phyloP scores from a whole-genome alignment of 2,329 filamentous ascomycete species.

The Achaetomium macrosporum region DNA sequence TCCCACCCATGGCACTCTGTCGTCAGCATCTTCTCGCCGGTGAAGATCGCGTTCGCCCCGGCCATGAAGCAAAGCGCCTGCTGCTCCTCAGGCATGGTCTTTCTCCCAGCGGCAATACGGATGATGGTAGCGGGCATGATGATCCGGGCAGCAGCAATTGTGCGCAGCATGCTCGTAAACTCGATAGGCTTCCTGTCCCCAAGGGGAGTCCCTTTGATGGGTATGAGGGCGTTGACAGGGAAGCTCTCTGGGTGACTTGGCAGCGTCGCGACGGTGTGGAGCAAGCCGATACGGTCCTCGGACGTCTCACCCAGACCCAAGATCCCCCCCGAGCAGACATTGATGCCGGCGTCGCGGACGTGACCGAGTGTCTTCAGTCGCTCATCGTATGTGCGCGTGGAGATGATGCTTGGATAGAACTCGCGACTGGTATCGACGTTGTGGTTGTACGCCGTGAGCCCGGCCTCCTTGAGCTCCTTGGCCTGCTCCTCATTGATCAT shows the following conservation, averaged over 20 bases:
- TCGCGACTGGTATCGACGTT: conserved; percentile 88
- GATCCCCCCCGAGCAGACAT: conserved; percentile 86
- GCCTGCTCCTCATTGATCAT: conserved; percentile 85
- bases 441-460: conserved; percentile 89
- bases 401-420: conserved; percentile 82
- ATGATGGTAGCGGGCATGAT: conserved; percentile 84
- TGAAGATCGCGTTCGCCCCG: conserved; percentile 91
- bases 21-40: conserved; percentile 91
- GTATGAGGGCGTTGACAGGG: conserved; percentile 84
- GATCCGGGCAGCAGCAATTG: conserved; percentile 75
- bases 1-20: conserved; percentile 90
- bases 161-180: conserved; percentile 74
- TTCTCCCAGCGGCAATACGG: conserved; percentile 76
- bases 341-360: conserved; percentile 79
- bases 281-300: conserved; percentile 72
- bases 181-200: conserved; percentile 66
- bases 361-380: conserved; percentile 71
- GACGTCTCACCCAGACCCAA: conserved; percentile 75
- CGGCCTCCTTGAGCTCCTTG: conserved; percentile 73
- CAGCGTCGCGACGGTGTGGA: conserved; percentile 76
- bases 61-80: conserved; percentile 87
- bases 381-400: conserved; percentile 82
- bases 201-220: conserved; percentile 83
- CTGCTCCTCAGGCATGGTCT: conserved; percentile 80
- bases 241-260: conserved; percentile 83